Evolutionary conservation across 2,329 filamentous ascomycete genomes (phyloP), one percentile per base, ranked within the genome.

Genomic region (Pseudomassariella vexata): DNA sequence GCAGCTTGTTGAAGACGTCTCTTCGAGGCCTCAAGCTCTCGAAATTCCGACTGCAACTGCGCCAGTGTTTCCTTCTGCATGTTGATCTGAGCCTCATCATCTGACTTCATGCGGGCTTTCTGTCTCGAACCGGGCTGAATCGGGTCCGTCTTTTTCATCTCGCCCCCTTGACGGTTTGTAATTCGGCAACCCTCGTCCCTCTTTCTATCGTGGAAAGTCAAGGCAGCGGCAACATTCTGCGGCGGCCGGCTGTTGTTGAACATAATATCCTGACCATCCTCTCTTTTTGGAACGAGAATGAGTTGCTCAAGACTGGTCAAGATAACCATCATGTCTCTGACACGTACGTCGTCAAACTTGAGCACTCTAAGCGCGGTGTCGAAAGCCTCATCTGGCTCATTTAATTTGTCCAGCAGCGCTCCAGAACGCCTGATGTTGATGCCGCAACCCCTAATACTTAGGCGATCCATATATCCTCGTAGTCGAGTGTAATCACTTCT

Each of bases 101-200:
- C 85, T 1, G 84, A 81, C 49, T 82, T 82, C 78, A 95, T 94
- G n/a, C 88, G 77, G n/a, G n/a, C n/a, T n/a, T n/a, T n/a, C 16
- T 82, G 67, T 8, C 59, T 61, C 23, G 62, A 42, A 5, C 68
- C 38, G 37, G 70, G 48, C 11, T 20, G 27, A 11, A 47, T 19
- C 9, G 30, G 30, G 15, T 32, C 30, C n/a, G n/a, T n/a, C 18
- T 32, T 21, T 8, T 23, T 24, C 15, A 32, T 14, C n/a, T 24
- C 22, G n/a, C 54, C 56, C 10, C 61, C 59, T 7, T 49, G 56
- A 11, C 62, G 60, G 32, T 55, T 60, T 9, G 62, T 62, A 9
- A 85, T 69, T 48, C 76, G 71, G 28, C 79, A 57, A 25, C 79
- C 85, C 50, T 70, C 70, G 5, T 71, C 71, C 27, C 65, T 67